Percentiles rank a stretch among this genome's conserved stretches.
These are phyloP conservation scores for Rhodotorula paludigena DNA, from an alignment of 768 basidiomycete genomes.

Conservation along the genomic window DNA sequence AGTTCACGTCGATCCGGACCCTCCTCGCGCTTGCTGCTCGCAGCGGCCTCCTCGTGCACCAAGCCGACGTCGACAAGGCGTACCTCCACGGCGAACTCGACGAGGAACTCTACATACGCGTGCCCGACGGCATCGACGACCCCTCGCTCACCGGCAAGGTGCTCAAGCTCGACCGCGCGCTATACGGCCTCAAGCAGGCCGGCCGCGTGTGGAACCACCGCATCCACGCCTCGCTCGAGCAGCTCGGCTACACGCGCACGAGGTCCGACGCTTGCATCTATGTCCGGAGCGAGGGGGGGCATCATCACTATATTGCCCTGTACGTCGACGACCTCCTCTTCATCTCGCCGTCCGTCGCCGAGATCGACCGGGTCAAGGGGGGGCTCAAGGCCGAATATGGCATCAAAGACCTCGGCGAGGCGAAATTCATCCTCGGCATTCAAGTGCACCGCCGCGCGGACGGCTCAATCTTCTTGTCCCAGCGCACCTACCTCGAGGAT, in stretches of 20 bases:
- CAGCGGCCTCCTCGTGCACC: no score
- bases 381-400: slow-evolving; percentile 36
- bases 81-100: no score
- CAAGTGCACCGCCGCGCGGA: no score
- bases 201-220: no score
- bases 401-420: slow-evolving; percentile 34
- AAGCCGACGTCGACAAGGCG: neutral
- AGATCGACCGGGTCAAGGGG: no score
- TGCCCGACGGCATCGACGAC: neutral
- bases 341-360: neutral
- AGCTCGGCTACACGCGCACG: no score
- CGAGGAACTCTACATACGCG: neutral
- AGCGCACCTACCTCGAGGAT: no score
- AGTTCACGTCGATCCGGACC: no score
- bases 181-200: no score
- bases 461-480: no score
- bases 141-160: neutral
- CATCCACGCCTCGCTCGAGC: no score
- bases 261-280: slow-evolving; percentile 14
- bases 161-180: neutral
- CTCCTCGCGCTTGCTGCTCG: no score
- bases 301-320: slow-evolving; percentile 9
- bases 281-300: neutral
- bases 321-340: slow-evolving; percentile 25
- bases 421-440: slow-evolving; percentile 42